Base-by-base conservation (phyloP, 2,329 filamentous ascomycete species). In the Seiridium cupressi region DNA sequence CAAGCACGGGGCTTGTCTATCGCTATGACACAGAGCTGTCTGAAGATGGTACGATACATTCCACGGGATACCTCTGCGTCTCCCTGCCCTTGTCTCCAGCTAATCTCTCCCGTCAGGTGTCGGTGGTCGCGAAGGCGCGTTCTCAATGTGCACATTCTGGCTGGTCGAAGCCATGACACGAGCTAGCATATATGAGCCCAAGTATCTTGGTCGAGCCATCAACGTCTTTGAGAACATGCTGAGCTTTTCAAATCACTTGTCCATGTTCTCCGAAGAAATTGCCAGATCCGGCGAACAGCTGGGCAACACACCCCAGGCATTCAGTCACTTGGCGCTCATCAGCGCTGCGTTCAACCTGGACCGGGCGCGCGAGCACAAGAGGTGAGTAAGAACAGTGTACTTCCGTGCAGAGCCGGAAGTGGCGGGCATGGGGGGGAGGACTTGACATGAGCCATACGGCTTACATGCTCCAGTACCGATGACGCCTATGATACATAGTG, bases 101-200 rank as follows among this genome's bases (percentile, higher is more conserved):
- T 55, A 11, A 55, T 13, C 11, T 11, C 31, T 13, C n/a, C 11
- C 9, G 7, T 9, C 46, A 58, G 55, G 63, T 59, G 88, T 93
- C 7, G 89, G 89, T 44, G 90, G 90, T 18, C 81, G 83, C 56
- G 90, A 93, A 74, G 90, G 90, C 31, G 89, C 89, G 26, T 93
- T 93, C 70, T 87, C 84, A 68, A 92, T 93, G 89, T 92, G 89
- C 69, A 93, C 89, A 0, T 93, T 93, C 72, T 93, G 90, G 90
- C 84, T 92, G 0, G 89, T 93, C 10, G 90, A 93, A 74, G 89
- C 90, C 32, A 82, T 93, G 75, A 91, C 89, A 36, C 82, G 90
- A 38, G 89, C 89, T 64, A 77, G 83, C 65, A 76, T 80, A 53
- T 89, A 89, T 71, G 86, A 90, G 64, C 77, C 79, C n/a, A 87